Evolutionary conservation across 768 basidiomycete genomes (phyloP), one percentile per base, ranked within the genome.

Genomic region (Boletus subcaerulescens): DNA sequence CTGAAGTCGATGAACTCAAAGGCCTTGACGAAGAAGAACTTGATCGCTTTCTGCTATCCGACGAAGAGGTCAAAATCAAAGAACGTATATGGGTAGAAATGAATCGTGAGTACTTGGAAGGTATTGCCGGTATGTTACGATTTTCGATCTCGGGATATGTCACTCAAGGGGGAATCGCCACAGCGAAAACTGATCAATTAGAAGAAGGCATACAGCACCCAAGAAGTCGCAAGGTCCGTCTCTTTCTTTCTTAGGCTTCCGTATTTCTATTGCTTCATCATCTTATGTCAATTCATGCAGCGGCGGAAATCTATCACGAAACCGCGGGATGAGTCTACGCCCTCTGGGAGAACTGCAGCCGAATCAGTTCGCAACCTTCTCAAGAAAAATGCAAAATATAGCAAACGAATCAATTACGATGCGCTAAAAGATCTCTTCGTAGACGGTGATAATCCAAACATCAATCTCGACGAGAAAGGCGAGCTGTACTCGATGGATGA

Each of bases 61-160:
- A 87, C 35, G 88, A 87, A 22, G 93, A 96, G 70, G 87, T 91
- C 4, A 84, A 77, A 67, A 77, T 92, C 65, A 98, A 91, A 70
- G 91, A 93, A 68, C 84, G 91, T 12, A 83, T 97, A 2, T 98
- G 94, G 94, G 92, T 95, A 45, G 93, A 95, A 72, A 76, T 93
- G 64, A 97, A 97, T 69, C 81, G 81, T 61, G 94, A 97, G 32
- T 98, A 96, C 69, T 73, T 98, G 35, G 89, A 93, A 66, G 85
- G 87, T 15, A 76, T 95, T 33, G 93, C 93, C 49, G 89, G 92
- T 62, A 55, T 38, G 59, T 55, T 61, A 40, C 20, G 15, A 39
- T n/a, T 38, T 55, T 33, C 48, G 46, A 18, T 45, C 24, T 36
- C 9, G 15, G 9, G 53, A 53, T 48, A 32, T 70, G 66, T 83